Evolutionary conservation across 2,329 filamentous ascomycete genomes (phyloP), one percentile per base, ranked within the genome.

Genomic region (Cladophialophora carrionii): DNA sequence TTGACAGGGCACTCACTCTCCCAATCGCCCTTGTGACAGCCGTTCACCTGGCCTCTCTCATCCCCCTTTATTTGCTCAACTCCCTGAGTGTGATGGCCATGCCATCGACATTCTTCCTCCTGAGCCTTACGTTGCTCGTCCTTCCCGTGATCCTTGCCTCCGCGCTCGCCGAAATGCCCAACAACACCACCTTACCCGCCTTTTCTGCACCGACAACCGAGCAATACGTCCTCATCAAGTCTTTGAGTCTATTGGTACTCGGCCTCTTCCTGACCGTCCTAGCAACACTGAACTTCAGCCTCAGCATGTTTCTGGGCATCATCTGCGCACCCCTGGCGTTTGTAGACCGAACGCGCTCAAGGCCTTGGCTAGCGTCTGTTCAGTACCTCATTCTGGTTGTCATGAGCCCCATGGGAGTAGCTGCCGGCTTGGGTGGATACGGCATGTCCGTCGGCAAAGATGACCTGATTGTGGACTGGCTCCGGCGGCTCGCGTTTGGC

Each of bases 221-320:
- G 34, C 67, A 71, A 63, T 69, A 68, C 37, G 52, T 64, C n/a
- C 62, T 97, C 58, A 87, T 92, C 69, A 93, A 96, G 75, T 95
- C 90, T 64, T 92, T 98, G 80, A 96, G 92, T 5, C 86, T 98
- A n/a, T 87, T 99, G 12, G 83, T 96, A 9, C 85, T 98, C 0
- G 95, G 95, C 72, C 91, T 97, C 81, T 93, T 92, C 72, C 87
- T 99, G 69, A 93, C 93, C 12, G 90, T 93, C 0, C 88, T 99
- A 12, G 94, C 95, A 2, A 99, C 94, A 0, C 85, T 99, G 58
- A 99, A 99, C 79, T 99, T 99, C 82, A 92, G 90, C 2, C 87
- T 97, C 14, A 88, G 92, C 55, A 89, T 98, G 74, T 82, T 96
- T 43, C 82, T 97, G 57, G 95, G 95, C 43, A 80, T 98, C 1